These are phyloP conservation scores for Candida piceae DNA, from an alignment of 805 yeast species.

Conservation along the genomic window DNA sequence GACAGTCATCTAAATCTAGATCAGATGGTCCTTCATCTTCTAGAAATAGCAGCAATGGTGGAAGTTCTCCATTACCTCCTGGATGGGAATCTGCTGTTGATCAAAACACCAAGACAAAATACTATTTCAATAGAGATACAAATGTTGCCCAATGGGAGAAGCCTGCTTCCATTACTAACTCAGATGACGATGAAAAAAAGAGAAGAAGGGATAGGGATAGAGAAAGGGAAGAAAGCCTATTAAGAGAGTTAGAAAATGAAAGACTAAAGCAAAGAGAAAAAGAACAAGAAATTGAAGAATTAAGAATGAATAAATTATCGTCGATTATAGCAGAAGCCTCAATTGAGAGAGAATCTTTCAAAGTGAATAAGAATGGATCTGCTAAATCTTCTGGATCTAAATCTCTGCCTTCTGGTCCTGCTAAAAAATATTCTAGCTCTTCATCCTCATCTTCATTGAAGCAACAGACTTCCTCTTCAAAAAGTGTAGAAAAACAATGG, in stretches of 20 bases:
- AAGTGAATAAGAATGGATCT: conserved; percentile 1
- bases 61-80: conserved; percentile 41
- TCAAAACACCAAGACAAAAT: conserved; percentile 37
- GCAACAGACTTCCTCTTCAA: not conserved
- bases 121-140: conserved; percentile 49
- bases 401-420: conserved; percentile 3
- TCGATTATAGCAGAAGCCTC: conserved; percentile 29
- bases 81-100: conserved; percentile 65
- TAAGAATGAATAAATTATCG: conserved; percentile 20
- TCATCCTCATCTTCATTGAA: not conserved
- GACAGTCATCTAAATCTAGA: not conserved
- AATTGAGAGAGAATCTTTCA: conserved; percentile 10
- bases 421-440: not conserved
- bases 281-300: conserved; percentile 22
- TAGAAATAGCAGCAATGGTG: conserved; percentile 16
- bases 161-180: too few species aligned
- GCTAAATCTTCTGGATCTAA: conserved; percentile 11
- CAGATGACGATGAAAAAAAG: conserved; percentile 21
- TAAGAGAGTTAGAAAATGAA: conserved; percentile 30
- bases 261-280: conserved; percentile 28
- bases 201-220: conserved; percentile 26
- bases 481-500: conserved; percentile 31
- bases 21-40: conserved; percentile 6
- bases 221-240: conserved; percentile 25
- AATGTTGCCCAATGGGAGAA: conserved; percentile 55